Conservation (phyloP, 1,139 yeast genomes). For the Eremothecium cymbalariae region DNA sequence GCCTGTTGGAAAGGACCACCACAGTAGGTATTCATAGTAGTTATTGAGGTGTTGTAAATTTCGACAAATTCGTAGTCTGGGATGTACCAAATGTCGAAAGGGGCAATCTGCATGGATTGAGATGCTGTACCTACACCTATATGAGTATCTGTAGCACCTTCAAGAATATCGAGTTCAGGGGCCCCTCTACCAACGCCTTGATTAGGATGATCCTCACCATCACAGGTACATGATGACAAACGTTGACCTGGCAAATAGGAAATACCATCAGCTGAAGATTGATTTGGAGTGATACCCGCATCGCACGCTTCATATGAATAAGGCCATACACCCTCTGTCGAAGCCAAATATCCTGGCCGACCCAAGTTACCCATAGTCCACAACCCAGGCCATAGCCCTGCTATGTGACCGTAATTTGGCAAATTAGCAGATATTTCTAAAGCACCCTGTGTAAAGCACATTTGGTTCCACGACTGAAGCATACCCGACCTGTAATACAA, state of each 20-base stretch:
- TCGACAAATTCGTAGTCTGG: conserved; percentile 71
- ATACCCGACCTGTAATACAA: conserved; percentile 74
- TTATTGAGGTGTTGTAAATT: conserved; percentile 50
- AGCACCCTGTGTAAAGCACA: conserved; percentile 72
- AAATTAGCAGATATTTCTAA: conserved; percentile 62
- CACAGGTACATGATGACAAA: conserved; percentile 60
- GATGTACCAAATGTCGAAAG: conserved; percentile 76
- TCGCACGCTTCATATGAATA: conserved; percentile 76
- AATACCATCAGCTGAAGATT: conserved; percentile 73
- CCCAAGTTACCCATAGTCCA: conserved; percentile 87
- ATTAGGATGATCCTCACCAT: conserved; percentile 72
- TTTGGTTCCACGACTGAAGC: conserved; percentile 77
- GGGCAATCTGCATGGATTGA: conserved; percentile 78
- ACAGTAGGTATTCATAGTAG: conserved; percentile 65
- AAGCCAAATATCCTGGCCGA: conserved; percentile 71
- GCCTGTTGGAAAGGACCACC: conserved; percentile 90
- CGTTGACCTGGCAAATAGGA: conserved; percentile 74
- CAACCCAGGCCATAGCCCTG: conserved; percentile 85
- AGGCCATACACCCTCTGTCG: conserved; percentile 87
- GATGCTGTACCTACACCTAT: conserved; percentile 58
- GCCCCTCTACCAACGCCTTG: conserved; percentile 79
- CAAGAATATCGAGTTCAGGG: conserved; percentile 80
- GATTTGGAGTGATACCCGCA: conserved; percentile 86
- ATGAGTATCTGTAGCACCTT: conserved; percentile 55
- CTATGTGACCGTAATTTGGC: conserved; percentile 60